A percentile compares a stretch with the other conserved stretches of the same genome.
phyloP scores from a whole-genome alignment of 2,329 filamentous ascomycete species.

The Dothiorella sarmentorum region DNA sequence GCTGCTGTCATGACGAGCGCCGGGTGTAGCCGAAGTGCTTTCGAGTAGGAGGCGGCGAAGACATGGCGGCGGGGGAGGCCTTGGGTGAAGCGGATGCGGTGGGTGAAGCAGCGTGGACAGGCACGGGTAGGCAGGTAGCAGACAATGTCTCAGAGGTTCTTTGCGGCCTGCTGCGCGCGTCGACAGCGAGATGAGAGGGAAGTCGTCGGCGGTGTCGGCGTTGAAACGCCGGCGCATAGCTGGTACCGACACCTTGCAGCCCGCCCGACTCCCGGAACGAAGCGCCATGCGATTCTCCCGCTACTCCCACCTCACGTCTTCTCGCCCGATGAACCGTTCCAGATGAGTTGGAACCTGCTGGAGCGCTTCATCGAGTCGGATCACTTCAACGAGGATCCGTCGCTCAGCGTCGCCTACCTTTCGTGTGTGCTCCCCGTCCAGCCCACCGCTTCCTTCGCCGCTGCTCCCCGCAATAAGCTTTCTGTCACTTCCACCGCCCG shows the following conservation, averaged over 20 bases:
- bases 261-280: background rate
- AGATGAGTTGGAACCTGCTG: constrained; percentile 73
- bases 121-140: background rate
- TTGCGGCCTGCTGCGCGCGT: no score
- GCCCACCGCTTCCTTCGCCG: constrained; percentile 3
- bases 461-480: constrained; percentile 21
- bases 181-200: no score
- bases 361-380: constrained; percentile 90
- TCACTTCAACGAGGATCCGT: constrained; percentile 88
- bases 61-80: constrained; percentile 29
- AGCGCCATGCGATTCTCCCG: constrained; percentile 5
- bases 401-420: constrained; percentile 83
- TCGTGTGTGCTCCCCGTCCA: constrained; percentile 58
- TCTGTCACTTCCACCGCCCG: background rate
- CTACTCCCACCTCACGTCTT: background rate
- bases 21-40: constrained; percentile 36
- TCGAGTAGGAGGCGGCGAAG: constrained; percentile 39
- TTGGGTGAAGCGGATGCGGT: constrained; percentile 17
- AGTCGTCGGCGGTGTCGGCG: no score
- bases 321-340: constrained; percentile 17
- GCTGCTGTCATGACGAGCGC: constrained; percentile 42
- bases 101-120: no score
- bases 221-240: background rate
- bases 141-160: no score
- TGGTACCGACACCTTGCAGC: constrained; percentile 11